Conservation (phyloP, 441 rosid genomes). For the Gossypium laxum region DNA sequence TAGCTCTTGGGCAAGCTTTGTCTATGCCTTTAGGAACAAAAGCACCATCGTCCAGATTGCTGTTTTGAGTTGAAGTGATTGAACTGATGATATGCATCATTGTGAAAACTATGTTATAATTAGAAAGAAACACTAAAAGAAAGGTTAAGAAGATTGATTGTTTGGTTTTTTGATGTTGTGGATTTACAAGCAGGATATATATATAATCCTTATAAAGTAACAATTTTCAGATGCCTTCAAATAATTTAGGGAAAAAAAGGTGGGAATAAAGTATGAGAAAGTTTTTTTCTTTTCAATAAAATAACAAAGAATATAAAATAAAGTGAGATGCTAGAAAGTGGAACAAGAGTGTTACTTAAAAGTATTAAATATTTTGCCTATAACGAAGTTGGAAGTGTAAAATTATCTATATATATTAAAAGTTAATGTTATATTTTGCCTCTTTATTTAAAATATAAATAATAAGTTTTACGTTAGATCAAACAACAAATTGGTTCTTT, state of each 20-base stretch:
- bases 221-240: background rate
- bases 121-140: background rate
- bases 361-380: too few species aligned
- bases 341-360: too few species aligned
- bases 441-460: too few species aligned
- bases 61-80: background rate
- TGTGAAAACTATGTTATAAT: background rate
- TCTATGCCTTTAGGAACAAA: background rate
- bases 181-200: background rate
- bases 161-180: background rate
- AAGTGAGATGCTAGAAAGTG: too few species aligned
- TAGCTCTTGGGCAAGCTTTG: background rate
- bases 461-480: too few species aligned
- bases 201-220: background rate
- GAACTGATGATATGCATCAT: background rate
- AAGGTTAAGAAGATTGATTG: background rate
- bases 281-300: too few species aligned
- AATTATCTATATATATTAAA: too few species aligned
- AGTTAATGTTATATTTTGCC: too few species aligned
- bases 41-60: background rate
- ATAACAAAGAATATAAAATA: too few species aligned
- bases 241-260: background rate
- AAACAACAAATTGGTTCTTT: too few species aligned
- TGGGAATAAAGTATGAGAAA: background rate
- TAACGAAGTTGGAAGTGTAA: too few species aligned